Conservation (phyloP, 139 green algal species). For the Protoeuglena noctilucae region DNA sequence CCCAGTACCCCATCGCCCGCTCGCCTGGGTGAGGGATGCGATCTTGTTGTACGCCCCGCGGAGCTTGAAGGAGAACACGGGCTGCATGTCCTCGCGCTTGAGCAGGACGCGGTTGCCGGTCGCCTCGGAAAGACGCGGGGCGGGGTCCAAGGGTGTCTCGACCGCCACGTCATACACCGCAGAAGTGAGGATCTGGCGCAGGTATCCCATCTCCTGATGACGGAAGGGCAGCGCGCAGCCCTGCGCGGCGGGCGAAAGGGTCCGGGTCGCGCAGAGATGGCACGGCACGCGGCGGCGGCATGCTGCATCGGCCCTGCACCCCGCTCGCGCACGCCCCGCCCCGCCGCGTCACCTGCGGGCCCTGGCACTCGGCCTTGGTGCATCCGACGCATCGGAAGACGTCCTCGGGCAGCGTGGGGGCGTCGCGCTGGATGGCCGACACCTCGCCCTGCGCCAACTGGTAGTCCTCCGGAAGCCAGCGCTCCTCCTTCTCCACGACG, state of each 20-base stretch:
- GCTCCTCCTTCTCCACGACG: too few species aligned
- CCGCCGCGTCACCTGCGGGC: too few species aligned
- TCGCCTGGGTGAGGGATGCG: slow-evolving; percentile 50
- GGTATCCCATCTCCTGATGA: slow-evolving; percentile 53
- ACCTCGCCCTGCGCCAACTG: slow-evolving; percentile 30
- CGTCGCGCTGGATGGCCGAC: slow-evolving; percentile 20
- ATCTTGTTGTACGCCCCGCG: slow-evolving; percentile 85
- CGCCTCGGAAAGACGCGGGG: slow-evolving; percentile 49
- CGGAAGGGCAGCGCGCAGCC: slow-evolving; percentile 48
- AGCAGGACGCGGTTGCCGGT: slow-evolving; percentile 58
- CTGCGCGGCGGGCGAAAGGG: too few species aligned
- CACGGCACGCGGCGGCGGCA: too few species aligned
- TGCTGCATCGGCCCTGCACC: too few species aligned
- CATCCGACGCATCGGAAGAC: slow-evolving; percentile 58
- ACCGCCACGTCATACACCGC: slow-evolving; percentile 92
- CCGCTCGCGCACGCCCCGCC: slow-evolving; percentile 37
- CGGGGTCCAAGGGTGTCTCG: slow-evolving; percentile 65
- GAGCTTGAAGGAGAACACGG: slow-evolving; percentile 91
- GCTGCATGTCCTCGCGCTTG: slow-evolving; percentile 86
- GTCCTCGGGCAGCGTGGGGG: slow-evolving; percentile 19
- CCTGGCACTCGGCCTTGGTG: slow-evolving; percentile 44
- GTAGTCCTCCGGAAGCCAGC: slow-evolving; percentile 34
- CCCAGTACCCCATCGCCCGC: too few species aligned
- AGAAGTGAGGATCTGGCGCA: slow-evolving; percentile 73
- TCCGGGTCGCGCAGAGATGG: too few species aligned